phyloP scores from a whole-genome alignment of 306 rosid genomes.

The Medicago arabica region DNA sequence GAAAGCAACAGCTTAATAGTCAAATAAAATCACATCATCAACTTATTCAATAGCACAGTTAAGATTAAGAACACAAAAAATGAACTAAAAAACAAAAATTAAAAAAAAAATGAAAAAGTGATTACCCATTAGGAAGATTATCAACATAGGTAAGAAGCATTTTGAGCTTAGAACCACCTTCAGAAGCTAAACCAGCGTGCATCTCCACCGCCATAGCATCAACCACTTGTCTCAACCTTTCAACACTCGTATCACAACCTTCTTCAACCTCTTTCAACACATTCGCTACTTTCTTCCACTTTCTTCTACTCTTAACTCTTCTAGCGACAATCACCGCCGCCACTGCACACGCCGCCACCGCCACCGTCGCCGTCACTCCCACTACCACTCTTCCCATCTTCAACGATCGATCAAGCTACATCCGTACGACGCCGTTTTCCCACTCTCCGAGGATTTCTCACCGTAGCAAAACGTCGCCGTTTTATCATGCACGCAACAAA shows the following conservation, averaged over 20 bases:
- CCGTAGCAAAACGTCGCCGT: slow-evolving; percentile 60
- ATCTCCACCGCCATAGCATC: slow-evolving; percentile 99
- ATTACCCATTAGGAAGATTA: slow-evolving; percentile 88
- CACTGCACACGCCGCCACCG: slow-evolving; percentile 74
- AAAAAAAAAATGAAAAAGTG: not conserved
- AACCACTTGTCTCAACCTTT: slow-evolving; percentile 79
- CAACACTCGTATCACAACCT: slow-evolving; percentile 70
- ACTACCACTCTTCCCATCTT: slow-evolving; percentile 74
- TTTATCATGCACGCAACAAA: slow-evolving; percentile 63
- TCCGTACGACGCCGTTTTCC: slow-evolving; percentile 57
- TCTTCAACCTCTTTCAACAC: slow-evolving; percentile 76
- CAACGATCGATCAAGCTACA: slow-evolving; percentile 57
- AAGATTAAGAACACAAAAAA: not conserved
- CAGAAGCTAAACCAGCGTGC: slow-evolving; percentile 98
- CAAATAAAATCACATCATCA: slow-evolving; percentile 13
- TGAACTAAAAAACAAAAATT: no score
- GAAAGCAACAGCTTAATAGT: slow-evolving; percentile 5
- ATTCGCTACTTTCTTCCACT: slow-evolving; percentile 75
- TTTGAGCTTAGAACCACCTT: slow-evolving; percentile 97
- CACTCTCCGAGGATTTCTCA: slow-evolving; percentile 46
- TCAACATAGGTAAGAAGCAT: slow-evolving; percentile 93
- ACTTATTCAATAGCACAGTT: slow-evolving; percentile 44
- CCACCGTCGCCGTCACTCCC: slow-evolving; percentile 73
- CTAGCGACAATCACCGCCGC: slow-evolving; percentile 80
- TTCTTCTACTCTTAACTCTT: slow-evolving; percentile 72